These are phyloP conservation scores for Cokeromyces recurvatus DNA, from an alignment of 371 early-diverging fungal species.

Conservation along the genomic window DNA sequence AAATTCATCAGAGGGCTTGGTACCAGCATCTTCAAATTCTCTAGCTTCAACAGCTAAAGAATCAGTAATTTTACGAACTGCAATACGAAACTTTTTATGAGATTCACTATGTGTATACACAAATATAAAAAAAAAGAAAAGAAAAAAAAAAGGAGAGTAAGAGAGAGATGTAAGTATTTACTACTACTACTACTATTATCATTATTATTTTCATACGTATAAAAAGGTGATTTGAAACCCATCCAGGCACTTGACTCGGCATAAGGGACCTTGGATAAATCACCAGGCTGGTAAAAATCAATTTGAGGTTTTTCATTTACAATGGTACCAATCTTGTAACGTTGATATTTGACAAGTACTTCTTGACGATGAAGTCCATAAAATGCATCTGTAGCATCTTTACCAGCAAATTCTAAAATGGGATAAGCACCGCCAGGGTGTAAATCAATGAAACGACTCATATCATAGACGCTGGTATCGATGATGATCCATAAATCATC, in stretches of 20 bases:
- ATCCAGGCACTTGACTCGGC: constrained; percentile 47
- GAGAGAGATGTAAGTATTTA: no score
- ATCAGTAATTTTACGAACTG: constrained; percentile 35
- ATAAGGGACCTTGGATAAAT: constrained; percentile 52
- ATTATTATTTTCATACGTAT: constrained; percentile 20
- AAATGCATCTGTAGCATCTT: constrained; percentile 15
- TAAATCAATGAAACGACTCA: constrained; percentile 75
- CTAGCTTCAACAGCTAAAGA: constrained; percentile 36
- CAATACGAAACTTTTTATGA: constrained; percentile 44
- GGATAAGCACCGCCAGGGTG: constrained; percentile 90
- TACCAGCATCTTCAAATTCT: constrained; percentile 37
- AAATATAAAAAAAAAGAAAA: not conserved
- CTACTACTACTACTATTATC: no score
- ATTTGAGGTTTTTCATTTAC: constrained; percentile 28
- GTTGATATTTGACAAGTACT: constrained; percentile 12
- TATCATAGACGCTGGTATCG: constrained; percentile 79
- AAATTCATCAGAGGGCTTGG: constrained; percentile 42
- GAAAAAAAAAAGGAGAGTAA: no score
- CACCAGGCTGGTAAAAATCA: constrained; percentile 25
- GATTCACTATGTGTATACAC: constrained; percentile 27
- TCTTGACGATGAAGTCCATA: constrained; percentile 12
- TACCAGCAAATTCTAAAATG: constrained; percentile 49
- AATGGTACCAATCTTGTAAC: constrained; percentile 46
- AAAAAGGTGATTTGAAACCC: constrained; percentile 53
- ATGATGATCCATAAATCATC: constrained; percentile 88